Evolutionary conservation across 768 basidiomycete genomes (phyloP), one percentile per base, ranked within the genome.

Genomic region (Lactarius deliciosus): DNA sequence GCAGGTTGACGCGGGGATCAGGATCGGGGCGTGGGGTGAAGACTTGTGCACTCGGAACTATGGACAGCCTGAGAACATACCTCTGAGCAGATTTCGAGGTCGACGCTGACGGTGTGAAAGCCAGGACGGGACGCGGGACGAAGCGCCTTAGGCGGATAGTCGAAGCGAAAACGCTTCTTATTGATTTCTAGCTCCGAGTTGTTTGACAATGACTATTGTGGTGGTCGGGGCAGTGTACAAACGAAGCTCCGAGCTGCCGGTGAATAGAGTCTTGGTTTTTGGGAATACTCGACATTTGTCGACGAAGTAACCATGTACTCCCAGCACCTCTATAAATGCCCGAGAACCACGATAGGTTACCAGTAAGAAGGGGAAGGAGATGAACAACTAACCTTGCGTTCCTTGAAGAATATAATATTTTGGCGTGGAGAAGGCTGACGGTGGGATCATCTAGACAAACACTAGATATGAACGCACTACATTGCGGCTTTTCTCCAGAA

Each of bases 41-140:
- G 5, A 92, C 88, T 70, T 90, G 84, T 0, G 88, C 88, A 63
- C 85, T 85, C 30, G 85, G 81, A 40, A 92, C 90, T 86, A 92
- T 89, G 2, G 88, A 89, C 66, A 92, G 81, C 34, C 90, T 84
- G 2, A 88, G 80, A 2, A 83, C 80, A 25, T 80, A 79, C 28
- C 74, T 73, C 25, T 72, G 77, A 61, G 72, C 77, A 75, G 71
- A 57, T 28, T 64, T 62, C n/a, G 34, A 32, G 18, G 57, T 20
- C 2, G 55, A 30, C 18, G 65, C 66, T 28, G 58, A 57, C 40
- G 72, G 60, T 68, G 66, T 70, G 0, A 85, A 83, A 8, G 81
- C 79, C 45, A 83, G 79, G 34, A 78, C 76, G 18, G 82, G 77
- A n/a, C n/a, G n/a, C n/a, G n/a, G n/a, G n/a, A 28, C 89, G 85